Percentiles rank a stretch among this genome's conserved stretches.
Conservation (phyloP, 2,329 filamentous ascomycete genomes). For the Fusarium sp. region DNA sequence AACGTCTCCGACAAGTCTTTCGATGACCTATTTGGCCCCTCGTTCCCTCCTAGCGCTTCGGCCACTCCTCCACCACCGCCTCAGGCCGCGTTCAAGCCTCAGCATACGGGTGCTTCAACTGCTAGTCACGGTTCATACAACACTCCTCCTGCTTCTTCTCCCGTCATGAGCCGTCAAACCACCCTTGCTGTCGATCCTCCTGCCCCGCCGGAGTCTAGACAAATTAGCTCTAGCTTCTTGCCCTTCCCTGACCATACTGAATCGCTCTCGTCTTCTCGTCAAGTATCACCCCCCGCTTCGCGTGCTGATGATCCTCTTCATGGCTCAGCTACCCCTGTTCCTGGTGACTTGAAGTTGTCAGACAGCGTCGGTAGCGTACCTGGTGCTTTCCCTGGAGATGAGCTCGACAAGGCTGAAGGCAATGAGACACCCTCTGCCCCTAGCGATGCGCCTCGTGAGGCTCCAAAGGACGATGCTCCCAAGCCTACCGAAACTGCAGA, state of each 20-base stretch:
- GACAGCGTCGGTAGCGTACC: constrained; percentile 43
- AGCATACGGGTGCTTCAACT: constrained; percentile 71
- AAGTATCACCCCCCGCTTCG: constrained; percentile 79
- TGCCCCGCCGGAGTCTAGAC: constrained; percentile 79
- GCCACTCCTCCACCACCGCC: constrained; percentile 63
- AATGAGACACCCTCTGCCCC: constrained; percentile 56
- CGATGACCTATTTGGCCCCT: constrained; percentile 87
- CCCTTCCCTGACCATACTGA: constrained; percentile 78
- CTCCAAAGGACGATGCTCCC: constrained; percentile 39
- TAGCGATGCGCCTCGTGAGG: constrained; percentile 43
- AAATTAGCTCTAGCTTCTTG: constrained; percentile 83
- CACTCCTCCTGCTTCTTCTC: constrained; percentile 71
- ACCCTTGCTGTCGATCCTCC: constrained; percentile 71
- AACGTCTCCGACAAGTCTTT: constrained; percentile 78
- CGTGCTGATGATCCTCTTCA: constrained; percentile 66
- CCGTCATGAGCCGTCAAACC: constrained; percentile 74
- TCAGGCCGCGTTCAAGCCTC: constrained; percentile 62
- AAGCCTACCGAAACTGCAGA: constrained; percentile 55
- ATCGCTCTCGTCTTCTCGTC: constrained; percentile 82
- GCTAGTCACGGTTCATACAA: constrained; percentile 67
- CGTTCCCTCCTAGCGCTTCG: constrained; percentile 66
- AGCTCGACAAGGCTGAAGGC: constrained; percentile 49
- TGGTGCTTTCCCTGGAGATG: constrained; percentile 58
- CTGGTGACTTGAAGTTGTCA: constrained; percentile 41
- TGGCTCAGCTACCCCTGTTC: constrained; percentile 49